Base-by-base conservation (phyloP, 352 stramenopile species). In the Phytophthora fragariaefolia region DNA sequence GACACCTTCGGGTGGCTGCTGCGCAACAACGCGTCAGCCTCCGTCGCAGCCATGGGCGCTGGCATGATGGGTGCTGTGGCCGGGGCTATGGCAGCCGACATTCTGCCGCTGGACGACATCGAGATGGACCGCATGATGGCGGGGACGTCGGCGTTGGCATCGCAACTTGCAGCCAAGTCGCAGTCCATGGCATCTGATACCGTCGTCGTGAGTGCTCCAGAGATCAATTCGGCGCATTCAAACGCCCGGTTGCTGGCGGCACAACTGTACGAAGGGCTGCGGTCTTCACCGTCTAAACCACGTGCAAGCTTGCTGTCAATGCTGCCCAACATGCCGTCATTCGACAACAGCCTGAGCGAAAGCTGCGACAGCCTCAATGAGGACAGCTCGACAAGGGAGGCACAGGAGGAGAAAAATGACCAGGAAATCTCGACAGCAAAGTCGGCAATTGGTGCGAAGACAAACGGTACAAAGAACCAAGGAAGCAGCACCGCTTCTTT, bases 1-100 rank as follows among this genome's bases (percentile, higher is more conserved):
- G 77, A 85, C 56, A 57, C 79, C 15, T 88, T 90, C 61, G 66
- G 74, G 6, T 90, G 82, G 82, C 73, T 90, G 6, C 63, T 84
- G 67, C 73, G 77, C 46, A 78, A 76, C 18, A 82, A 78, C 54
- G 42, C 45, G 18, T 27, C 18, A 52, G 24, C 20, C 1, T 47
- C 53, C 4, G 17, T 17, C 20, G 32, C 23, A 38, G 17, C 30
- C 2, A 15, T 30, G 6, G 47, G 32, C 22, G 34, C n/a, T 13
- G 56, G n/a, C 7, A 32, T 61, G 18, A 42, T 47, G 32, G 6
- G n/a, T 2, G 36, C 4, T 15, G 34, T 10, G 3, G 20, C 18
- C 6, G 58, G 43, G 17, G 51, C 42, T 15, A 23, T 74, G 13
- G 24, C 45, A 9, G 65, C 26, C 45, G 67, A 82, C 38, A 74